A percentile compares a stretch with the other conserved stretches of the same genome.
phyloP scores from a whole-genome alignment of 2,329 filamentous ascomycete species.

The Penicillium corylophilum region DNA sequence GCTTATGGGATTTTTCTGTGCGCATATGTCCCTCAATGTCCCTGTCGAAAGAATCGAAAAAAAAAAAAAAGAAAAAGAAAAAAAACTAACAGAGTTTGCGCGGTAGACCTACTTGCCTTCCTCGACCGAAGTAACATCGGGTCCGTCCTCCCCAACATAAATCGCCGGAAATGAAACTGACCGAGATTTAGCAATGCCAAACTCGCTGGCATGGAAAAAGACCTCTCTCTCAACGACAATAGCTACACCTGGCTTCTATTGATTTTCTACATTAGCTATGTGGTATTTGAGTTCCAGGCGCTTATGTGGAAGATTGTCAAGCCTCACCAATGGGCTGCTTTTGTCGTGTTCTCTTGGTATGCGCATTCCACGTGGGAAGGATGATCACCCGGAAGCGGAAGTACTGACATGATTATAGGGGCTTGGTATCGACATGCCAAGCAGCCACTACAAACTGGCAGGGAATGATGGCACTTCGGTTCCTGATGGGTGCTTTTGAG shows the following conservation, averaged over 20 bases:
- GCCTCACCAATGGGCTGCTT: constrained; percentile 45
- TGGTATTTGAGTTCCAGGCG: constrained; percentile 42
- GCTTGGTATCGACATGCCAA: constrained; percentile 49
- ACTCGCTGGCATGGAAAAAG: constrained; percentile 54
- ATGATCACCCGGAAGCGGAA: constrained; percentile 7
- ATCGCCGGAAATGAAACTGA: background rate
- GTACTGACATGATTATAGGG: constrained; percentile 34
- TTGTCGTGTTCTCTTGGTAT: constrained; percentile 44
- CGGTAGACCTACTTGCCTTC: constrained; percentile 47
- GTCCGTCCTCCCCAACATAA: constrained; percentile 25
- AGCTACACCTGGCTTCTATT: constrained; percentile 53
- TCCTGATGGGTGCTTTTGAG: constrained; percentile 50
- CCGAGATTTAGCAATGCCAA: constrained; percentile 48
- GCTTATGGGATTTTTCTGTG: constrained; percentile 42
- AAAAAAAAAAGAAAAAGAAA: too few relatives aligned
- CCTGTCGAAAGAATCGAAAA: background rate
- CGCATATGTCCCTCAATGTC: constrained; percentile 7
- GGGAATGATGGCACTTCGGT: constrained; percentile 51
- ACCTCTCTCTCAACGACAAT: constrained; percentile 49
- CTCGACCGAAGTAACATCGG: constrained; percentile 54
- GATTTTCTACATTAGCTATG: constrained; percentile 55
- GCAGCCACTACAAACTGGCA: constrained; percentile 46
- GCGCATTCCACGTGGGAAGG: constrained; percentile 13
- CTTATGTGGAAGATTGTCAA: constrained; percentile 48
- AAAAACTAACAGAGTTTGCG: background rate